Evolutionary conservation across 75 land plant species (phyloP), one percentile per base, ranked within the genome.

Genomic region (Larix kaempferi): DNA sequence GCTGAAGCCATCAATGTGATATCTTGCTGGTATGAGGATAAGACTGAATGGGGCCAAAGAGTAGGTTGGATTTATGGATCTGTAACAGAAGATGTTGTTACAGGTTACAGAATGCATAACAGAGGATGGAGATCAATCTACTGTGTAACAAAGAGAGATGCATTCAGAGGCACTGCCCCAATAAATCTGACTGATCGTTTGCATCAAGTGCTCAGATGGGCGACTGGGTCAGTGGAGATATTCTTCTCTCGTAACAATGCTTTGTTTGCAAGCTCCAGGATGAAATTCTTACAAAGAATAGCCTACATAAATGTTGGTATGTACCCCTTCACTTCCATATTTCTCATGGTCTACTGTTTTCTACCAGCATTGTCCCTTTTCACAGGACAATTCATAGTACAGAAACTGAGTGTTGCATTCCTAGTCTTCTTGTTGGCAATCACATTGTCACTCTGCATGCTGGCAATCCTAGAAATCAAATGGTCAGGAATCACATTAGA

Each of bases 51-150:
- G 98, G 98, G 98, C 1, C 79, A 74, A 21, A 64, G 96, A 23
- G 91, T 95, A 19, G 98, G 98, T 0, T 94, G 97, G 97, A 94
- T 94, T 26, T 91, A 94, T 59, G 96, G 96, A 4, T 94, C 96
- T n/a, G 92, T 95, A 1, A 95, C 95, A 3, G 98, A 95, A 56
- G 98, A 95, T 74, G 98, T 95, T 0, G 95, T 95, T 3, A 95
- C 98, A 0, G 98, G 98, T 5, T 95, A 91, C 74, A 57, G 95
- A 17, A 95, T 95, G 98, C 98, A 95, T 78, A 91, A 95, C 67
- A 65, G 96, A 44, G 98, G 98, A 3, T 95, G 98, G 98, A 76
- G 93, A 54, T 93, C 96, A 15, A 78, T 95, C 17, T 95, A 94
- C 74, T 94, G 96, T 63, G 92, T 94, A 4, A 93, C 94, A 19